A percentile compares a stretch with the other conserved stretches of the same genome.
phyloP scores from a whole-genome alignment of 2,329 filamentous ascomycete species.

The Aspergillus brunneoviolaceus region DNA sequence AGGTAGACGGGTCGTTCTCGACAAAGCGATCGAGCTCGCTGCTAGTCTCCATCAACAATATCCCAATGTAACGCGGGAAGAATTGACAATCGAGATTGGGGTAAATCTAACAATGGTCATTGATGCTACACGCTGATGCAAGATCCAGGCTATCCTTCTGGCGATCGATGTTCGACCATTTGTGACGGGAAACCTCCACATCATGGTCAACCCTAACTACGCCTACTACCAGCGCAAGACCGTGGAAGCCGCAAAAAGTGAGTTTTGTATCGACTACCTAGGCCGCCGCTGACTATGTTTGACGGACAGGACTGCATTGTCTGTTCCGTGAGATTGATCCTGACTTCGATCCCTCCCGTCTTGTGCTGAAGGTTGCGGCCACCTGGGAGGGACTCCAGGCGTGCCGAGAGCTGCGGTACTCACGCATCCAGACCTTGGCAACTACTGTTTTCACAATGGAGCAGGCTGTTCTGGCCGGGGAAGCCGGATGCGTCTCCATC shows the following conservation, averaged over 20 bases:
- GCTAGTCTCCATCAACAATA: background rate
- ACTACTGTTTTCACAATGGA: conserved; percentile 58
- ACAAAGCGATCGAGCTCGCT: background rate
- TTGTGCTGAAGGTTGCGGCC: conserved; percentile 10
- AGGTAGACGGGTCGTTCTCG: background rate
- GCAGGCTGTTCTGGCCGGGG: conserved; percentile 56
- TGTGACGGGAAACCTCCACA: conserved; percentile 3
- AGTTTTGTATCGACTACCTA: background rate
- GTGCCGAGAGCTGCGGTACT: background rate
- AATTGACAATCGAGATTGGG: conserved; percentile 4
- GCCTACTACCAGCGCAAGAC: background rate
- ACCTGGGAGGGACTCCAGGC: conserved; percentile 12
- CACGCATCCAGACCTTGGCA: conserved; percentile 24
- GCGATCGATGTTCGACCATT: background rate
- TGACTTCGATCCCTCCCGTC: background rate
- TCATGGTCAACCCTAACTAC: conserved; percentile 6
- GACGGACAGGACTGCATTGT: background rate
- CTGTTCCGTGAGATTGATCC: conserved; percentile 1
- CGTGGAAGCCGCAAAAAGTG: background rate
- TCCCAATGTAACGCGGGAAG: background rate
- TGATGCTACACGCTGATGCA: background rate
- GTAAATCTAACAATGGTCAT: background rate
- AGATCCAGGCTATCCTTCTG: background rate
- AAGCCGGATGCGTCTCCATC: conserved; percentile 58
- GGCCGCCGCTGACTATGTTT: background rate